phyloP scores from a whole-genome alignment of 352 stramenopile genomes.

The Globisporangium nagaii region DNA sequence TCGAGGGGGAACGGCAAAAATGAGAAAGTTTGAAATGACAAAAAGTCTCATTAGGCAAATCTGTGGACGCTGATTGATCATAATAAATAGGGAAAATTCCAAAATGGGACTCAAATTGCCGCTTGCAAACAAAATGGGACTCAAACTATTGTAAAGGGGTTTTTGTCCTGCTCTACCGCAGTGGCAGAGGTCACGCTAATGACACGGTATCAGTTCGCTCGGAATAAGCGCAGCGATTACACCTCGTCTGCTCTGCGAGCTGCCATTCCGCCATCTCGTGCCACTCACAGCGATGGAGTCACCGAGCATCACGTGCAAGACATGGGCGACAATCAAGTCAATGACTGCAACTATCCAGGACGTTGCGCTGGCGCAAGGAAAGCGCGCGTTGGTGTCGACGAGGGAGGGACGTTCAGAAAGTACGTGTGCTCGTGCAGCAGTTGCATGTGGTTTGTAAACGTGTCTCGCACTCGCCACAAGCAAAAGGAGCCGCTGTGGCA shows the following conservation, averaged over 20 bases:
- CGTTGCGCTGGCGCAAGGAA: no score
- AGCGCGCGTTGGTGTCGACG: background rate
- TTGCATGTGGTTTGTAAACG: constrained; percentile 10
- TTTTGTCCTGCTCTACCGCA: background rate
- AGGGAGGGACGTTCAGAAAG: constrained; percentile 1
- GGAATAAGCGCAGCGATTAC: background rate
- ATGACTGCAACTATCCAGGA: background rate
- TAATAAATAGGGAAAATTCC: background rate
- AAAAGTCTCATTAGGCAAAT: no score
- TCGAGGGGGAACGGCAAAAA: no score
- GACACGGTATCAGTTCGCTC: background rate
- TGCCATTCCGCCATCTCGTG: no score
- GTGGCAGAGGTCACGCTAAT: background rate
- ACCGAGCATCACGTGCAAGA: background rate
- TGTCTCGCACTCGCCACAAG: background rate
- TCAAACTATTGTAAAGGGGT: background rate
- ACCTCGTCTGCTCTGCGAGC: background rate
- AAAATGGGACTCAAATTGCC: background rate
- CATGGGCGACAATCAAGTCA: background rate
- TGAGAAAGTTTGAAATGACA: no score
- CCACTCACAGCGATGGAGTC: background rate
- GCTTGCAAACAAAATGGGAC: background rate
- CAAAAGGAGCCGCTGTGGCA: background rate
- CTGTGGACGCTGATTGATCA: no score
- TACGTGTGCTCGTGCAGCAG: background rate